Evolutionary conservation across 306 rosid genomes (phyloP).

Genomic region (Leucaena leucocephala): DNA sequence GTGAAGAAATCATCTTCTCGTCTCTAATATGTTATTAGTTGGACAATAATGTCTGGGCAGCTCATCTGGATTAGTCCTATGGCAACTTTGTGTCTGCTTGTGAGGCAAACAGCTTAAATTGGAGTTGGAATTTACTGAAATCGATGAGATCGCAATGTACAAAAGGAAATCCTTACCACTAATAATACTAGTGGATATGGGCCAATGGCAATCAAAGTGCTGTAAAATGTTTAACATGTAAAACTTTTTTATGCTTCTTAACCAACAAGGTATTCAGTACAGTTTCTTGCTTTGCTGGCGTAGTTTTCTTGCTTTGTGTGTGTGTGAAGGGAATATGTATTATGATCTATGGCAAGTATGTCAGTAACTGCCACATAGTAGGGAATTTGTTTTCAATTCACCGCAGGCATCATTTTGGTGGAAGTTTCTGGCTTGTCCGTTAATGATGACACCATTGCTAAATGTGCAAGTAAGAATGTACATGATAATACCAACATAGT

Average conservation of each 20-base stretch:
- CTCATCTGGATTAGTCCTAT: background rate
- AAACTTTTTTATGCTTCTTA: background rate
- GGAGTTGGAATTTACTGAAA: background rate
- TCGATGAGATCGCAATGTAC: background rate
- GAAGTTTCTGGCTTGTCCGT: constrained; percentile 7
- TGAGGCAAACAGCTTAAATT: constrained; percentile 1
- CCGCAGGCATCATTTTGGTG: background rate
- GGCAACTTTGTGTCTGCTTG: constrained; percentile 9
- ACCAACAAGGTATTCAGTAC: background rate
- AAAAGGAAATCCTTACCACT: background rate
- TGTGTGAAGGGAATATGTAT: background rate
- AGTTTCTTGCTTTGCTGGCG: constrained; percentile 9
- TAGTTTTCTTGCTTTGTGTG: background rate
- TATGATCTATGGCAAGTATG: background rate
- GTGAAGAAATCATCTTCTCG: constrained; percentile 50
- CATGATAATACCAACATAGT: too few relatives aligned
- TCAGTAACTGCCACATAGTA: background rate
- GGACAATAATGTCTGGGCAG: background rate
- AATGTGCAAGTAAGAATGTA: background rate
- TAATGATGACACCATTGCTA: background rate
- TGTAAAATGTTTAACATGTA: background rate
- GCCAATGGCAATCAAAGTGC: constrained; percentile 6
- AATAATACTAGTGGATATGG: background rate
- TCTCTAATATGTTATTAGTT: constrained; percentile 43
- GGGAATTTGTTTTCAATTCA: background rate